Base-by-base conservation (phyloP, 202 grass and related monocot genomes). In the Bolboschoenoplectus hybrid region DNA sequence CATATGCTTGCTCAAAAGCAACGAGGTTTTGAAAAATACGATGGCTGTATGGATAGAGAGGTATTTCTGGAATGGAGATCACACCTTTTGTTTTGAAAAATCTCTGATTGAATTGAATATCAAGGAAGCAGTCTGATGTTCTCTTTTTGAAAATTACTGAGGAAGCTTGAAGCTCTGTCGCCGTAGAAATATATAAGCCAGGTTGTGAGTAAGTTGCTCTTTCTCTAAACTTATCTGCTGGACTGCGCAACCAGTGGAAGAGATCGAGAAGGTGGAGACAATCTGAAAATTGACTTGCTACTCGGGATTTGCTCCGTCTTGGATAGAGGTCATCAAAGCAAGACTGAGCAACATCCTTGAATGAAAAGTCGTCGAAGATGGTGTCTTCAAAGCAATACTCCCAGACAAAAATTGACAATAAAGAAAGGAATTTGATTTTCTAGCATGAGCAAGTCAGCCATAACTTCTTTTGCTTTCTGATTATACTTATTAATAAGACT, bases 301-400 rank as follows among this genome's bases (percentile, higher is more conserved):
- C 58, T 62, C 1, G 6, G 7, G 58, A 2, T 62, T 20, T 26
- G 6, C 58, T 62, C n/a, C 5, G 58, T n/a, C 58, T 62, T 62
- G 58, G 58, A 62, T 62, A 62, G 58, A 62, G 58, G 7, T 20
- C 58, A 62, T 62, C 58, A 62, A 62, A 62, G 58, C 58, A 62
- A 62, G 58, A 20, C 17, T 20, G 58, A 62, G 58, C 58, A 62
- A 62, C 58, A 62, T 62, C 58, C 6, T 26, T 9, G 6, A 62
- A 62, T 62, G n/a, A 26, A 62, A 20, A 2, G 1, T 0, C 58
- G 0, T 62, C 6, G 58, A 62, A 62, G n/a, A 2, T 26, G 1
- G 5, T 2, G 0, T 62, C 58, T 62, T 2, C 1, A 7, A 62
- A 62, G n/a, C 58, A 62, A 62, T 50, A 50, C 47, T 62, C 58